Base-by-base conservation (phyloP, 2,329 filamentous ascomycete species). In the Phialophora tarda region DNA sequence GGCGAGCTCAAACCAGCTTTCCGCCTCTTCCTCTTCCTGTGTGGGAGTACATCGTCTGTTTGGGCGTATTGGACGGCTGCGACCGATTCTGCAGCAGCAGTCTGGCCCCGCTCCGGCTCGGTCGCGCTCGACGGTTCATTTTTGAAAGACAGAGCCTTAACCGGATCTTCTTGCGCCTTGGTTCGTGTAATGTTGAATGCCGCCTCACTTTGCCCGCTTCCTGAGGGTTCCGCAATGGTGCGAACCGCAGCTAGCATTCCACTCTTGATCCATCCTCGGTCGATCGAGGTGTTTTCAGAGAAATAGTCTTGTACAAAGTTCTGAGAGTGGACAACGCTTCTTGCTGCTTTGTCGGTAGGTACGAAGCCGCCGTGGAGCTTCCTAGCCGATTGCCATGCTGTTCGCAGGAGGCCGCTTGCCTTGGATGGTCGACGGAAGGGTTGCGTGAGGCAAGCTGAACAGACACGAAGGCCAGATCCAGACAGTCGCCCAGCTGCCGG, bases 281-380 rank as follows among this genome's bases (percentile, higher is more conserved):
- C 71, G 32, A 73, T 69, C 2, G 71, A 71, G 23, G 54, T 68
- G 59, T 74, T 74, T 44, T 71, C 71, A 11, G 71, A 74, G 64
- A 74, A 74, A 57, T 73, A 74, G 44, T 73, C 63, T 24, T 68
- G 64, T n/a, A 73, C 61, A 24, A 72, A 72, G 26, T 57, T 65
- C 53, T 71, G 69, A 6, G 71, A 65, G 65, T 54, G 59, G 21
- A 50, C 47, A 57, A 44, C 32, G 24, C 62, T 59, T 66, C 56
- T 44, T 55, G 63, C 28, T 57, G 56, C 44, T 51, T 26, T 54
- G 61, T 55, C 59, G 3, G 26, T 28, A 17, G 60, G 57, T 17
- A 66, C 32, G 50, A 66, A 56, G 28, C 58, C 59, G 34, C 47
- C 65, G 57, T 73, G 69, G 47, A 73, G 65, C 58, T 68, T 71